Conservation (phyloP, 2,329 filamentous ascomycete genomes). For the Penicillium sp. region DNA sequence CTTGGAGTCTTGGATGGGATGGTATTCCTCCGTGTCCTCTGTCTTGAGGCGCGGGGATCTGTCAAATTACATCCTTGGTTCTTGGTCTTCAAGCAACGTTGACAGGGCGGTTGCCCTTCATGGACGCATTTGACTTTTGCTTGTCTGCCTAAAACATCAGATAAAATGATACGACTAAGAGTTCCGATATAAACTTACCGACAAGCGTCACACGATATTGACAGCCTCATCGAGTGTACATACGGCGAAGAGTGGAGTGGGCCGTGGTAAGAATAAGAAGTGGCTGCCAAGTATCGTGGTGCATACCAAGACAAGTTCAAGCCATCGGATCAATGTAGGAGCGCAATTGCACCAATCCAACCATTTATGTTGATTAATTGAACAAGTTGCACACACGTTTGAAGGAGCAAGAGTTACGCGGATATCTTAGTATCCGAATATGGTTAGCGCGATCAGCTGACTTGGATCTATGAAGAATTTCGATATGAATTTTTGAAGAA, state of each 20-base stretch:
- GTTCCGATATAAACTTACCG: slow-evolving; percentile 23
- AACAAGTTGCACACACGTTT: neutral
- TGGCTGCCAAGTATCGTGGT: slow-evolving; percentile 3
- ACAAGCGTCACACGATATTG: slow-evolving; percentile 39
- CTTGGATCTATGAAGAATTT: neutral
- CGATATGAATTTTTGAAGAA: neutral
- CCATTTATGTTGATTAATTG: neutral
- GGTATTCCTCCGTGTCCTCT: slow-evolving; percentile 4
- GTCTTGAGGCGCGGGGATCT: slow-evolving; percentile 29
- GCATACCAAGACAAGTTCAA: neutral
- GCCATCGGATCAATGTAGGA: slow-evolving; percentile 7
- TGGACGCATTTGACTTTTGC: slow-evolving; percentile 41
- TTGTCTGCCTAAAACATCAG: slow-evolving; percentile 21
- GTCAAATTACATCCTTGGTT: slow-evolving; percentile 29
- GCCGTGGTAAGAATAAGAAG: neutral
- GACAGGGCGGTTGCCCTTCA: slow-evolving; percentile 37
- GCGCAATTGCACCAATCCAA: neutral
- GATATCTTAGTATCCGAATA: neutral
- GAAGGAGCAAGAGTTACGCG: neutral
- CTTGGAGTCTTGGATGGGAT: slow-evolving; percentile 10
- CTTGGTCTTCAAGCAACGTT: slow-evolving; percentile 31
- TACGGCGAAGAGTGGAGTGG: neutral
- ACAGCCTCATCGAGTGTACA: slow-evolving; percentile 32
- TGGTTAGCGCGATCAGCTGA: slow-evolving; percentile 11
- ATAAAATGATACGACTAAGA: neutral